phyloP scores from a whole-genome alignment of 768 basidiomycete species.

The Psilocybe sp. region DNA sequence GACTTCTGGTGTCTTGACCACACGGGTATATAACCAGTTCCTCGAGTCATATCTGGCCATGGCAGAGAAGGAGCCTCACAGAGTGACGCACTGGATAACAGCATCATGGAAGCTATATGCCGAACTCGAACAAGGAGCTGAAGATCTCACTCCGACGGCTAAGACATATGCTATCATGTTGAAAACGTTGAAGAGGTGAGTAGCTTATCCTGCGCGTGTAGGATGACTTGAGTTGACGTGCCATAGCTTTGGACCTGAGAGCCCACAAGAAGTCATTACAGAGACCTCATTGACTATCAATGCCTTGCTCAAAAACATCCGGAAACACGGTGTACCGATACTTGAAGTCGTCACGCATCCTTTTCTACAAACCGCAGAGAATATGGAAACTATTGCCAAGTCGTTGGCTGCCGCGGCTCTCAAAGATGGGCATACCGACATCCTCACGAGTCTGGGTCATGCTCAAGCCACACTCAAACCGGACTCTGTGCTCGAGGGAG shows the following conservation, averaged over 20 bases:
- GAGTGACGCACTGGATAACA: slow-evolving; percentile 55
- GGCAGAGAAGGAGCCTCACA: slow-evolving; percentile 46
- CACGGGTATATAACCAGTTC: slow-evolving; percentile 65
- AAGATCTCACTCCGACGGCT: slow-evolving; percentile 48
- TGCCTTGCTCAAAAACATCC: slow-evolving; percentile 41
- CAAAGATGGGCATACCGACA: slow-evolving; percentile 42
- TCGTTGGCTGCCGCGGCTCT: slow-evolving; percentile 60
- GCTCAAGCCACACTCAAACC: slow-evolving; percentile 41
- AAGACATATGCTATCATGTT: slow-evolving; percentile 72
- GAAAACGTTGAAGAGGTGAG: slow-evolving; percentile 52
- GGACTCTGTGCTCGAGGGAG: slow-evolving; percentile 42
- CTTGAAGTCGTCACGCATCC: slow-evolving; percentile 56
- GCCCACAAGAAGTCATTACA: neutral
- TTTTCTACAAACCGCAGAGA: slow-evolving; percentile 49
- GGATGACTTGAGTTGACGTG: neutral
- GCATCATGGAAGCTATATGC: slow-evolving; percentile 61
- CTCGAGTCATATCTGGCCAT: slow-evolving; percentile 62
- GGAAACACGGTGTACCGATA: slow-evolving; percentile 48
- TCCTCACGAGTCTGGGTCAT: slow-evolving; percentile 57
- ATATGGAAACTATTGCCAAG: slow-evolving; percentile 53
- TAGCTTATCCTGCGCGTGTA: neutral
- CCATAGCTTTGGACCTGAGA: slow-evolving; percentile 6
- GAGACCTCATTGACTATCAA: slow-evolving; percentile 13
- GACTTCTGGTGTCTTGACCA: slow-evolving; percentile 30
- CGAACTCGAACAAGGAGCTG: slow-evolving; percentile 46